Evolutionary conservation across 2,329 filamentous ascomycete genomes (phyloP).

Genomic region (Ampelomyces quisqualis): DNA sequence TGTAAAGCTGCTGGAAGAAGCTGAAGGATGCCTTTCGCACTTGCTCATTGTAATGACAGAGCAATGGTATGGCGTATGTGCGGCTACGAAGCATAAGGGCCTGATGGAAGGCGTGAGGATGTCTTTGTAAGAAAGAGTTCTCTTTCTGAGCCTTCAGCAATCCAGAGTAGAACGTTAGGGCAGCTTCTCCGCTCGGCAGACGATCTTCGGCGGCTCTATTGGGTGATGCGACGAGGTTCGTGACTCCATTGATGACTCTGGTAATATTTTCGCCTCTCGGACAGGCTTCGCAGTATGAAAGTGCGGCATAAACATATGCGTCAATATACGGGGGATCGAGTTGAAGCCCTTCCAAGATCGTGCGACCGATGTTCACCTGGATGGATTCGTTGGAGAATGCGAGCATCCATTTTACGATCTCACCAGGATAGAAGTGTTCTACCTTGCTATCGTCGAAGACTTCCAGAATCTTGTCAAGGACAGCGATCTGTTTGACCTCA

Average conservation of each 20-base stretch:
- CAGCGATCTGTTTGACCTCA: slow-evolving; percentile 31
- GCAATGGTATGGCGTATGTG: slow-evolving; percentile 24
- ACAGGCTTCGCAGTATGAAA: slow-evolving; percentile 33
- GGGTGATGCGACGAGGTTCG: slow-evolving; percentile 16
- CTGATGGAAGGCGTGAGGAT: slow-evolving; percentile 26
- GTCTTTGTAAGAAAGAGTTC: slow-evolving; percentile 15
- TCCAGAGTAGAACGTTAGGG: slow-evolving; percentile 31
- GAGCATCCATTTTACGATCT: slow-evolving; percentile 38
- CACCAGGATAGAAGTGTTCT: slow-evolving; percentile 37
- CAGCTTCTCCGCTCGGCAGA: slow-evolving; percentile 24
- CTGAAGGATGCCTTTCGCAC: slow-evolving; percentile 27
- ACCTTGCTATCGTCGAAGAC: slow-evolving; percentile 33
- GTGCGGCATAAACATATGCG: slow-evolving; percentile 35
- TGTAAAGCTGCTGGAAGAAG: slow-evolving; percentile 29
- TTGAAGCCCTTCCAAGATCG: slow-evolving; percentile 33
- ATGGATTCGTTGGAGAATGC: slow-evolving; percentile 16
- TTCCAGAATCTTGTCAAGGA: slow-evolving; percentile 42
- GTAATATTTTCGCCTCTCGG: slow-evolving; percentile 15
- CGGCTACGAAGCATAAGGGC: slow-evolving; percentile 19
- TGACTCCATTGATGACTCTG: slow-evolving; percentile 23
- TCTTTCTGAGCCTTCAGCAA: slow-evolving; percentile 29
- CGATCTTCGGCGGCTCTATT: slow-evolving; percentile 16
- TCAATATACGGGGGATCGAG: slow-evolving; percentile 31
- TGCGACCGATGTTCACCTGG: slow-evolving; percentile 22
- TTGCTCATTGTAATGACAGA: slow-evolving; percentile 32